Evolutionary conservation across 2,329 filamentous ascomycete genomes (phyloP).

Genomic region (Zarea fungicola): DNA sequence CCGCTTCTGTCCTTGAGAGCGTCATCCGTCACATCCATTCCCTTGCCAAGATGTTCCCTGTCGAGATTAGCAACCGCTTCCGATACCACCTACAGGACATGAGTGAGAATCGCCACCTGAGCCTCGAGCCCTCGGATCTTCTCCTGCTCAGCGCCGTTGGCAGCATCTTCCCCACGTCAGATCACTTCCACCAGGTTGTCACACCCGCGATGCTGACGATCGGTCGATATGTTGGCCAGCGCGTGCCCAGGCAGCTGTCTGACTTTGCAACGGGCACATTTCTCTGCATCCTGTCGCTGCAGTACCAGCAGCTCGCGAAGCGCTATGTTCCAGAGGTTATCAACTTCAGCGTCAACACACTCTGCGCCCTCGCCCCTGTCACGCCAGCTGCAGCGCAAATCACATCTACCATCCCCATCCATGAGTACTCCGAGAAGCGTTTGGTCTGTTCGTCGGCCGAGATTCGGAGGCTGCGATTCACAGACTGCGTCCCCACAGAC

Average conservation of each 20-base stretch:
- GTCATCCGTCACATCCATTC: slow-evolving; percentile 89
- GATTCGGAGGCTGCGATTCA: slow-evolving; percentile 52
- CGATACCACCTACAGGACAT: slow-evolving; percentile 64
- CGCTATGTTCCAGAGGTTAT: slow-evolving; percentile 85
- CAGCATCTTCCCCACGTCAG: slow-evolving; percentile 86
- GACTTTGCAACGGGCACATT: slow-evolving; percentile 73
- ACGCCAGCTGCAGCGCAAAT: slow-evolving; percentile 43
- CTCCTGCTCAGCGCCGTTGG: slow-evolving; percentile 78
- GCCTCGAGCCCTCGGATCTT: slow-evolving; percentile 64
- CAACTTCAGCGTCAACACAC: slow-evolving; percentile 71
- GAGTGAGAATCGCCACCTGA: slow-evolving; percentile 41
- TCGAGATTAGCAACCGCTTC: slow-evolving; percentile 73
- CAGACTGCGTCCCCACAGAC: slow-evolving; percentile 45
- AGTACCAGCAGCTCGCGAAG: slow-evolving; percentile 80
- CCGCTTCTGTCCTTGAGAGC: slow-evolving; percentile 68
- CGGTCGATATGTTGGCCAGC: slow-evolving; percentile 75
- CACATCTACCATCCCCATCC: slow-evolving; percentile 57
- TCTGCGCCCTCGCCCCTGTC: slow-evolving; percentile 60
- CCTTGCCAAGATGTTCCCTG: slow-evolving; percentile 76
- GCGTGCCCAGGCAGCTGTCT: slow-evolving; percentile 56
- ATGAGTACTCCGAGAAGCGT: slow-evolving; percentile 50
- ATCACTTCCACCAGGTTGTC: slow-evolving; percentile 93
- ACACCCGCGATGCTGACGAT: slow-evolving; percentile 88
- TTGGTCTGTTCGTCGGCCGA: slow-evolving; percentile 34
- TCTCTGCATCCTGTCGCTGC: slow-evolving; percentile 69